Evolutionary conservation across 140 eudicot species (phyloP).

Genomic region (Flaveria floridana): DNA sequence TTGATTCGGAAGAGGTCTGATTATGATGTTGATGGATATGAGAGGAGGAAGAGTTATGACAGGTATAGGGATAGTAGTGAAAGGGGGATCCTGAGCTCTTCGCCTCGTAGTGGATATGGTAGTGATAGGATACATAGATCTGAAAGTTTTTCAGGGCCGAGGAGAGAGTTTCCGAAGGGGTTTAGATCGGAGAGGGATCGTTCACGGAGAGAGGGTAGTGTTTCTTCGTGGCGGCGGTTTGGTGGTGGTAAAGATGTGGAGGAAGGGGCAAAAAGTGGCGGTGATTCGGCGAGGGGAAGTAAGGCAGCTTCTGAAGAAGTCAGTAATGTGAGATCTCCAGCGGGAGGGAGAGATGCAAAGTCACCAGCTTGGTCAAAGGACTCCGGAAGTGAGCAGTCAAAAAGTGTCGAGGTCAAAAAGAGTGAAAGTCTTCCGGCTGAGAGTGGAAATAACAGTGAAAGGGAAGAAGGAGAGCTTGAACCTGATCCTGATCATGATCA

Average conservation of each 20-base stretch:
- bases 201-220: conserved; percentile 69
- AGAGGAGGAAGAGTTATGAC: conserved; percentile 71
- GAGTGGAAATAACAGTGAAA: conserved; percentile 70
- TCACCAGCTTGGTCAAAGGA: conserved; percentile 91
- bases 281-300: conserved; percentile 49
- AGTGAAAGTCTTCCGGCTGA: conserved; percentile 57
- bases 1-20: conserved; percentile 61
- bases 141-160: conserved; percentile 81
- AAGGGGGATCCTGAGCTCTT: conserved; percentile 61
- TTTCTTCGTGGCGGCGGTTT: conserved; percentile 83
- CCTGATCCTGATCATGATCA: conserved; percentile 87
- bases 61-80: conserved; percentile 65
- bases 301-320: conserved; percentile 41
- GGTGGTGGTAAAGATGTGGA: conserved; percentile 67
- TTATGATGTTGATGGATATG: conserved; percentile 68
- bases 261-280: conserved; percentile 51
- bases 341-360: conserved; percentile 53
- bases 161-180: conserved; percentile 93
- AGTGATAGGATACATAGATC: conserved; percentile 70
- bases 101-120: conserved; percentile 68
- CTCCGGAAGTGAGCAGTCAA: conserved; percentile 83
- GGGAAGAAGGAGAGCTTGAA: conserved; percentile 96
- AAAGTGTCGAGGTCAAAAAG: conserved; percentile 71
- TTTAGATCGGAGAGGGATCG: conserved; percentile 95
- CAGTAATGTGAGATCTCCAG: conserved; percentile 69